Conservation (phyloP, 1,284 basidiomycete genomes). For the Leccinum solheimii region DNA sequence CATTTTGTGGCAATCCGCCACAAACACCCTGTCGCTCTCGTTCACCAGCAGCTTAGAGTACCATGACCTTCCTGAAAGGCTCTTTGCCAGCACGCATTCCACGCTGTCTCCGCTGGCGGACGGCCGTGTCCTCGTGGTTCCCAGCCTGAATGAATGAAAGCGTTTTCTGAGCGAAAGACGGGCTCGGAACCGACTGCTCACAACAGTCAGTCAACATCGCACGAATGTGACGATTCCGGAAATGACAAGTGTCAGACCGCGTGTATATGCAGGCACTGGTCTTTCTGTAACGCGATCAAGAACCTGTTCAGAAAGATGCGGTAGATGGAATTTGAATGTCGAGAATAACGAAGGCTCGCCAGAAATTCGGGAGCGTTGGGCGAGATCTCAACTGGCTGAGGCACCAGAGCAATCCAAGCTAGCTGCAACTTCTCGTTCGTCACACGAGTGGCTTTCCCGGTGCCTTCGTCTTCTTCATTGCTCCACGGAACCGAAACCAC, state of each 20-base stretch:
- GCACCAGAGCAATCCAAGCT: conserved; percentile 31
- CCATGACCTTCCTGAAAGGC: conserved; percentile 63
- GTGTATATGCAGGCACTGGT: conserved; percentile 40
- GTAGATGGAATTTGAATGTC: conserved; percentile 40
- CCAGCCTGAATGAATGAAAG: conserved; percentile 18
- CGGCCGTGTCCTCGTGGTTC: conserved; percentile 35
- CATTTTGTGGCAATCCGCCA: conserved; percentile 36
- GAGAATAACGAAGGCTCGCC: conserved; percentile 49
- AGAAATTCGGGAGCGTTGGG: conserved; percentile 45
- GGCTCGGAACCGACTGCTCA: conserved; percentile 54
- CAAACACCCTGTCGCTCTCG: conserved; percentile 57
- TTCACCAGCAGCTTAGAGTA: conserved; percentile 55
- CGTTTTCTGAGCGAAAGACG: conserved; percentile 46
- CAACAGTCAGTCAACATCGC: conserved; percentile 10
- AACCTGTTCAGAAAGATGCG: conserved; percentile 41
- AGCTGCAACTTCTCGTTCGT: not conserved
- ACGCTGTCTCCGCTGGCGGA: conserved; percentile 50
- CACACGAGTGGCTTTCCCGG: conserved; percentile 19
- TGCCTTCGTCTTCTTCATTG: conserved; percentile 67
- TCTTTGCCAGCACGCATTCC: conserved; percentile 53
- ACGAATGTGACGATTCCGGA: not conserved
- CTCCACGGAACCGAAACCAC: conserved; percentile 79
- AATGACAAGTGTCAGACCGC: conserved; percentile 39
- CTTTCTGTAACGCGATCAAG: conserved; percentile 37
- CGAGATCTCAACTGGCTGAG: conserved; percentile 40